Conservation (phyloP, 192 early-diverging fungal genomes). For the Thamnidium elegans region DNA sequence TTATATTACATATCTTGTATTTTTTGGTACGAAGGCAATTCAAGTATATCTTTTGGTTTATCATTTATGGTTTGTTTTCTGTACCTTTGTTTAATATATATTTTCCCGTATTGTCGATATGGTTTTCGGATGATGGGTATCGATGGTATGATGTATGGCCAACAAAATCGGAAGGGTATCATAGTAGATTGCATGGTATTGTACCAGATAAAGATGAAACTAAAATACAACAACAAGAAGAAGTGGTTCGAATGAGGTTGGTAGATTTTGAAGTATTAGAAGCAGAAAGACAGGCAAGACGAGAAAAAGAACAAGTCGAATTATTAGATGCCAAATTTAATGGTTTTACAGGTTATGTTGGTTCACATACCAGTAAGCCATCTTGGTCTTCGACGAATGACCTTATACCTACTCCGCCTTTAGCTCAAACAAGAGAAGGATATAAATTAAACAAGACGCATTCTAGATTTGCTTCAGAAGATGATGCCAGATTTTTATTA, state of each 20-base stretch:
- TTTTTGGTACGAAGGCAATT: constrained; percentile 32
- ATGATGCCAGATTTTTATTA: background rate
- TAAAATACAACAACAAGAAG: background rate
- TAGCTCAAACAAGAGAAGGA: background rate
- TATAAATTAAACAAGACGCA: background rate
- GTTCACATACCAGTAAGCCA: constrained; percentile 4
- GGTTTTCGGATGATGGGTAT: constrained; percentile 24
- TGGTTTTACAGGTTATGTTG: constrained; percentile 29
- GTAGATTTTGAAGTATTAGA: constrained; percentile 30
- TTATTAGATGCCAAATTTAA: constrained; percentile 26
- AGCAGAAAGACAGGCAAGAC: constrained; percentile 10
- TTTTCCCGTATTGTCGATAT: constrained; percentile 34
- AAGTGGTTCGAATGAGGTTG: constrained; percentile 17
- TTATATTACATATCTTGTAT: constrained; percentile 31
- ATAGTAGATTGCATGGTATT: constrained; percentile 30
- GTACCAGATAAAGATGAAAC: constrained; percentile 7
- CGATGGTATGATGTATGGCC: constrained; percentile 43
- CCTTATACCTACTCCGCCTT: background rate
- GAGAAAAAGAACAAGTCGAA: constrained; percentile 22
- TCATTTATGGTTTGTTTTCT: constrained; percentile 26
- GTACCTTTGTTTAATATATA: constrained; percentile 35
- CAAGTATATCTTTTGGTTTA: constrained; percentile 39
- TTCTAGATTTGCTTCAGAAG: background rate
- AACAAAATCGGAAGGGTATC: constrained; percentile 7
- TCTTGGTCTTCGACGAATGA: background rate